Percentiles rank a stretch among this genome's conserved stretches.
Evolutionary conservation across 2,329 filamentous ascomycete genomes (phyloP).

Genomic region (Fusarium virguliforme): DNA sequence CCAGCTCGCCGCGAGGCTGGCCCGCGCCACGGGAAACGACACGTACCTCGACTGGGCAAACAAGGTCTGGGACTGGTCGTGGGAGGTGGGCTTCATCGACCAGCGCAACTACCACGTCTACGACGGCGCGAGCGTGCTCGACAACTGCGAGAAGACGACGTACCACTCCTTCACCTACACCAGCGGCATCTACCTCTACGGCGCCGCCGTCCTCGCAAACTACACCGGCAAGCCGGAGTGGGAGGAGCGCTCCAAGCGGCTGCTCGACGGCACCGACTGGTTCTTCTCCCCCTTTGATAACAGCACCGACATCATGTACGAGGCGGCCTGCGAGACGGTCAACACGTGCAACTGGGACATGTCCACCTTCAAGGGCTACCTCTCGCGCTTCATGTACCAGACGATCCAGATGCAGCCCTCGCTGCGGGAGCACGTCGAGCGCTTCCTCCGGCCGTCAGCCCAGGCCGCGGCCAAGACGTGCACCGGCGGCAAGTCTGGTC

Average conservation of each 20-base stretch:
- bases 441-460: slow-evolving; percentile 67
- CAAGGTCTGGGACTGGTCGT: slow-evolving; percentile 78
- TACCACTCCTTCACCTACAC: slow-evolving; percentile 76
- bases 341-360: slow-evolving; percentile 74
- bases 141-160: slow-evolving; percentile 70
- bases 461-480: slow-evolving; percentile 71
- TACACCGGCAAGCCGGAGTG: slow-evolving; percentile 69
- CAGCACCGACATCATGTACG: slow-evolving; percentile 74
- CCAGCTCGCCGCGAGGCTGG: slow-evolving; percentile 83
- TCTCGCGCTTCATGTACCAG: slow-evolving; percentile 76
- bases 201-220: slow-evolving; percentile 76
- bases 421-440: slow-evolving; percentile 64
- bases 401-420: slow-evolving; percentile 71
- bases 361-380: slow-evolving; percentile 78
- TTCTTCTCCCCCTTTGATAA: slow-evolving; percentile 71
- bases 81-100: slow-evolving; percentile 71
- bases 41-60: slow-evolving; percentile 78
- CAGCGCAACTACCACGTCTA: slow-evolving; percentile 67
- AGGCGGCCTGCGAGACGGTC: slow-evolving; percentile 75
- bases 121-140: slow-evolving; percentile 72
- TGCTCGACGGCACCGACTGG: slow-evolving; percentile 67
- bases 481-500: slow-evolving; percentile 68
- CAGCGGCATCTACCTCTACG: slow-evolving; percentile 76
- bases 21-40: slow-evolving; percentile 77
- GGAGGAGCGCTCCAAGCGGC: slow-evolving; percentile 66